phyloP scores from a whole-genome alignment of 2,329 filamentous ascomycete genomes.

The Alternaria ethzedia region DNA sequence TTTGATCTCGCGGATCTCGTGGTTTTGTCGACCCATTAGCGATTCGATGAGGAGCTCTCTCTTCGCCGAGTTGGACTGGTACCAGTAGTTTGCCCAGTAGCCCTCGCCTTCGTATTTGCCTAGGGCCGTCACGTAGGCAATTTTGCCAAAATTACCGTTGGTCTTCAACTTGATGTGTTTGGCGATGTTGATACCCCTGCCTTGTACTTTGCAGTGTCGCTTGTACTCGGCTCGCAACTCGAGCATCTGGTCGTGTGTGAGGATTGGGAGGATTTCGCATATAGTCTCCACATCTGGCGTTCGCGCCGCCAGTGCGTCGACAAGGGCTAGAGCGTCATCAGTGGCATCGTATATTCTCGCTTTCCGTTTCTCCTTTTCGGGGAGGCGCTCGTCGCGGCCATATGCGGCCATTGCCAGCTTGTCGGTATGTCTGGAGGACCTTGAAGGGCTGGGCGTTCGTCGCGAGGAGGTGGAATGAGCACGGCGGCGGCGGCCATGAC shows the following conservation, averaged over 20 bases:
- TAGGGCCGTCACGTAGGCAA: slow-evolving; percentile 86
- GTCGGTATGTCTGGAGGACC: slow-evolving; percentile 35
- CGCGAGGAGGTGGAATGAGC: slow-evolving; percentile 37
- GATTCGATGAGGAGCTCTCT: slow-evolving; percentile 91
- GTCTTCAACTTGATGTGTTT: slow-evolving; percentile 87
- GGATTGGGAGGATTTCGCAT: slow-evolving; percentile 80
- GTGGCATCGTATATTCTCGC: slow-evolving; percentile 84
- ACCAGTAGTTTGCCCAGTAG: slow-evolving; percentile 99
- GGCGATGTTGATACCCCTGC: slow-evolving; percentile 81
- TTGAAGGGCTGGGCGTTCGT: slow-evolving; percentile 39
- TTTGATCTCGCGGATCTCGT: slow-evolving; percentile 88
- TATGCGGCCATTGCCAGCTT: slow-evolving; percentile 43
- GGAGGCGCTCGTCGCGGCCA: slow-evolving; percentile 10
- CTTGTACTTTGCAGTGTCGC: slow-evolving; percentile 80
- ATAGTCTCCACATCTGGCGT: slow-evolving; percentile 71
- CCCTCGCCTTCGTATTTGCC: slow-evolving; percentile 92
- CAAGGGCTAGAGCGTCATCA: slow-evolving; percentile 77
- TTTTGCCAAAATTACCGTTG: slow-evolving; percentile 81
- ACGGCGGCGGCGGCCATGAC: slow-evolving; percentile 36
- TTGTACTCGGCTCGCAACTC: slow-evolving; percentile 91
- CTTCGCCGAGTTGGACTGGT: slow-evolving; percentile 83
- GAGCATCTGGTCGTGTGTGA: slow-evolving; percentile 87
- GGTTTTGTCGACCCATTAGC: slow-evolving; percentile 86
- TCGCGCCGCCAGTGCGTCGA: slow-evolving; percentile 73
- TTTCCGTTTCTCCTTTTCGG: slow-evolving; percentile 57